Conservation (phyloP, 805 yeast genomes). For the Starmerella scarabaei region DNA sequence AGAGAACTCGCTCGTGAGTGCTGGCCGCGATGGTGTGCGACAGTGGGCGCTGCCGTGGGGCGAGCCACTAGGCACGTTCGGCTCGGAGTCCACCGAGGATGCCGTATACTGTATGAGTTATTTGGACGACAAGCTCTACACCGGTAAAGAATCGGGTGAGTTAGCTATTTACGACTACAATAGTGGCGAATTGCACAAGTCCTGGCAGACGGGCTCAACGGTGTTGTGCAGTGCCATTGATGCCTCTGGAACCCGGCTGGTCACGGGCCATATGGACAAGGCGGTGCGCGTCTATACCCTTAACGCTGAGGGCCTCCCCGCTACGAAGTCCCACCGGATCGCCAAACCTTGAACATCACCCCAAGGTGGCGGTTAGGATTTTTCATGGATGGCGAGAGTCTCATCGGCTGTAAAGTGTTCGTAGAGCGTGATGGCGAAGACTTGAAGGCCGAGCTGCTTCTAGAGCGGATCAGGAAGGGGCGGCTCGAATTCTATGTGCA, state of each 20-base stretch:
- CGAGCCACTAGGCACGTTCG: slow-evolving; percentile 45
- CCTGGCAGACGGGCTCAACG: slow-evolving; percentile 49
- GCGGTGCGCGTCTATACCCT: slow-evolving; percentile 45
- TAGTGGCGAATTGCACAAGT: slow-evolving; percentile 46
- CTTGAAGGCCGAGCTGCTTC: slow-evolving; percentile 74
- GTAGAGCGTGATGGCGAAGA: slow-evolving; percentile 70
- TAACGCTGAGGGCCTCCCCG: neutral
- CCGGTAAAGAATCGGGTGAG: slow-evolving; percentile 76
- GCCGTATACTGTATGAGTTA: slow-evolving; percentile 49
- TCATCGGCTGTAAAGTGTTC: slow-evolving; percentile 68
- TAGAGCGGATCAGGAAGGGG: slow-evolving; percentile 61
- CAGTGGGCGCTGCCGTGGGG: slow-evolving; percentile 81
- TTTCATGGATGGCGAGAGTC: slow-evolving; percentile 5
- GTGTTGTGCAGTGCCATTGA: slow-evolving; percentile 65
- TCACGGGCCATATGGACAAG: slow-evolving; percentile 87
- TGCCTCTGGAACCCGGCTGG: slow-evolving; percentile 59
- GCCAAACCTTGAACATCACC: neutral
- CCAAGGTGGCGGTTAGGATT: neutral
- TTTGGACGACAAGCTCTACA: slow-evolving; percentile 43
- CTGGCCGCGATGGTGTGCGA: slow-evolving; percentile 65
- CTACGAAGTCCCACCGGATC: neutral
- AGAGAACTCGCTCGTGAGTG: slow-evolving; percentile 66
- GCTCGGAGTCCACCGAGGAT: slow-evolving; percentile 27
- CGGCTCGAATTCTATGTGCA: slow-evolving; percentile 80
- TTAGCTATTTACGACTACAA: slow-evolving; percentile 69